Conservation (phyloP, 1,139 yeast species). For the Geotrichum bryndzae region DNA sequence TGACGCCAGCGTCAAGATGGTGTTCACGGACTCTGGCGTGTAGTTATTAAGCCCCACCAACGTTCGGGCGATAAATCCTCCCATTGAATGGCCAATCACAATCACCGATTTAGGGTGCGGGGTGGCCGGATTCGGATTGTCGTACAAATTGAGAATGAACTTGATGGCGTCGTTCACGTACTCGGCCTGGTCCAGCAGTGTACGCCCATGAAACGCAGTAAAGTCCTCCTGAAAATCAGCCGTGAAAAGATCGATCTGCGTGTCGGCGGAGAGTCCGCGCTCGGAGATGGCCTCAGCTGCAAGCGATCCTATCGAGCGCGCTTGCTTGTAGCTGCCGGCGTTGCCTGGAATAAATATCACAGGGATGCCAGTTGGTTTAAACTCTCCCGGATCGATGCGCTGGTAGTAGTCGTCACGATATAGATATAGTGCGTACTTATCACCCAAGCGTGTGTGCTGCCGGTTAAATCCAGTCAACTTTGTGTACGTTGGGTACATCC, state of each 20-base stretch:
- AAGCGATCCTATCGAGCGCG: slow-evolving; percentile 77
- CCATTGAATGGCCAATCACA: slow-evolving; percentile 91
- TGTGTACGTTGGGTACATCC: slow-evolving; percentile 23
- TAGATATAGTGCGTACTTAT: slow-evolving; percentile 71
- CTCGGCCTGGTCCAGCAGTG: slow-evolving; percentile 90
- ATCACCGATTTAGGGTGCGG: slow-evolving; percentile 63
- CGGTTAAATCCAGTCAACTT: slow-evolving; percentile 64
- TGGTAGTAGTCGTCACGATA: slow-evolving; percentile 61
- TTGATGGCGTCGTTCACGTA: slow-evolving; percentile 81
- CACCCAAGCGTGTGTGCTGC: slow-evolving; percentile 63
- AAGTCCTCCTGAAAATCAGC: slow-evolving; percentile 95
- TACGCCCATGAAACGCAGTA: slow-evolving; percentile 93
- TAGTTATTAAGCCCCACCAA: slow-evolving; percentile 78
- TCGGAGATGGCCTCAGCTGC: slow-evolving; percentile 35
- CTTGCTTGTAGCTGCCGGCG: slow-evolving; percentile 92
- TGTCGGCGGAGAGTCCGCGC: slow-evolving; percentile 2
- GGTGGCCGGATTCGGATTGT: slow-evolving; percentile 14
- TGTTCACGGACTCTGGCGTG: slow-evolving; percentile 61
- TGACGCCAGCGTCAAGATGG: slow-evolving; percentile 80
- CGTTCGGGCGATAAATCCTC: slow-evolving; percentile 84
- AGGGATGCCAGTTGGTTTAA: slow-evolving; percentile 65
- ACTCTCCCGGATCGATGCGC: slow-evolving; percentile 25
- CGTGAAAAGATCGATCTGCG: slow-evolving; percentile 63
- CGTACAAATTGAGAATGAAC: slow-evolving; percentile 66
- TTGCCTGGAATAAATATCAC: slow-evolving; percentile 93